Percentiles rank a stretch among this genome's conserved stretches.
These are phyloP conservation scores for Lodderomyces margitis DNA, from an alignment of 1,139 yeast genomes.

Conservation along the genomic window DNA sequence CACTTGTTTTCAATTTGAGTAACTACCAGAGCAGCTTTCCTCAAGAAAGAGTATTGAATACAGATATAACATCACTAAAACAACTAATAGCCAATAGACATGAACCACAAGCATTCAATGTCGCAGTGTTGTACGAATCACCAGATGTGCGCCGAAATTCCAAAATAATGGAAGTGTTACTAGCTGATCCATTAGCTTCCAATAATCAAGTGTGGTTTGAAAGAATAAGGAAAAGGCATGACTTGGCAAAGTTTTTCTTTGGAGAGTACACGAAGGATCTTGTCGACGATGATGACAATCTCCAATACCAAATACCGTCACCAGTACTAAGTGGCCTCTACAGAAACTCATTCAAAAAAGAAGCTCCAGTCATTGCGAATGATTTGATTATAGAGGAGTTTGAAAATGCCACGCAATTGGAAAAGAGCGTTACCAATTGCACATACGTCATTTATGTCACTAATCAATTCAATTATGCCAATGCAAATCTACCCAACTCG, in stretches of 20 bases:
- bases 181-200: constrained; percentile 45
- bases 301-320: constrained; percentile 26
- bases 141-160: constrained; percentile 20
- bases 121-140: constrained; percentile 34
- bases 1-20: constrained; percentile 12
- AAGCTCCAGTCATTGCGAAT: constrained; percentile 16
- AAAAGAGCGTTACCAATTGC: constrained; percentile 15
- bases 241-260: constrained; percentile 17
- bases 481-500: constrained; percentile 16
- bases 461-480: constrained; percentile 20
- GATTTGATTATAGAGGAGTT: constrained; percentile 32
- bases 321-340: constrained; percentile 33
- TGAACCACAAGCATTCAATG: constrained; percentile 17
- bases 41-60: constrained; percentile 22
- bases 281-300: constrained; percentile 1
- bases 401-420: constrained; percentile 18
- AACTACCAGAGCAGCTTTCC: constrained; percentile 24
- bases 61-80: constrained; percentile 19
- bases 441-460: constrained; percentile 35
- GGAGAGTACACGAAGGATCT: constrained; percentile 6
- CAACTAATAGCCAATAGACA: constrained; percentile 8
- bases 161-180: constrained; percentile 32
- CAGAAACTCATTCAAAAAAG: constrained; percentile 20
- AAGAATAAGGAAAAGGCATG: constrained; percentile 22
- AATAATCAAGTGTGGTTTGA: constrained; percentile 33